Evolutionary conservation across 768 basidiomycete genomes (phyloP).

Genomic region (Mrakia hoshinonis): DNA sequence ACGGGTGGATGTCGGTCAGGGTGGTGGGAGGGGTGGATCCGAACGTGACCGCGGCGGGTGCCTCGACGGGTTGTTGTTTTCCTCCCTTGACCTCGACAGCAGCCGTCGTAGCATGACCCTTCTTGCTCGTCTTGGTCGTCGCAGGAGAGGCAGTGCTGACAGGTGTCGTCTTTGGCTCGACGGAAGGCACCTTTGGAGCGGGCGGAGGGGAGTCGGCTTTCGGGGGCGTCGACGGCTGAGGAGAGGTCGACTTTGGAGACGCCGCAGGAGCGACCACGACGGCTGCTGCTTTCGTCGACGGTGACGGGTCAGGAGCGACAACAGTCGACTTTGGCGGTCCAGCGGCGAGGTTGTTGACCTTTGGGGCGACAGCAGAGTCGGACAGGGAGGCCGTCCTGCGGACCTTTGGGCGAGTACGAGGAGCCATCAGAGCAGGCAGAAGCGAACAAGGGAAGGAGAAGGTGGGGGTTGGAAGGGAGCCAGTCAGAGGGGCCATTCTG

Average conservation of each 20-base stretch:
- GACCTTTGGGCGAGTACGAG: no score
- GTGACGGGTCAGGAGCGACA: neutral
- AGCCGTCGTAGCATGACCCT: neutral
- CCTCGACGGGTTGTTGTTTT: conserved; percentile 2
- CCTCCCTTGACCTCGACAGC: neutral
- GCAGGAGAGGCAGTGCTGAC: neutral
- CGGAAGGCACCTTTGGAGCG: neutral
- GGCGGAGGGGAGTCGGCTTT: neutral
- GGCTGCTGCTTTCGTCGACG: neutral
- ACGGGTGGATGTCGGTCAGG: neutral
- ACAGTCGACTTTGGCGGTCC: neutral
- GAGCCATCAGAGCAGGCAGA: neutral
- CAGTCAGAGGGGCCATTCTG: no score
- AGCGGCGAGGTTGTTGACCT: conserved; percentile 3
- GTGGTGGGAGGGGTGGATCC: conserved; percentile 1
- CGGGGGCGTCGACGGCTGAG: neutral
- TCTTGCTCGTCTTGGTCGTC: neutral
- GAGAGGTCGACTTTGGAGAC: no score
- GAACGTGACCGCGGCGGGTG: neutral
- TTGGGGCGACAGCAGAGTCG: neutral
- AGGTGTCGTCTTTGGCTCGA: neutral
- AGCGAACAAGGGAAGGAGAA: neutral
- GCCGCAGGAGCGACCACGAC: neutral
- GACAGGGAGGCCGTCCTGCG: neutral
- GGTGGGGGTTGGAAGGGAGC: neutral